Evolutionary conservation across 148 eudicot species (phyloP).

Genomic region (Camellia lanceoleosa): DNA sequence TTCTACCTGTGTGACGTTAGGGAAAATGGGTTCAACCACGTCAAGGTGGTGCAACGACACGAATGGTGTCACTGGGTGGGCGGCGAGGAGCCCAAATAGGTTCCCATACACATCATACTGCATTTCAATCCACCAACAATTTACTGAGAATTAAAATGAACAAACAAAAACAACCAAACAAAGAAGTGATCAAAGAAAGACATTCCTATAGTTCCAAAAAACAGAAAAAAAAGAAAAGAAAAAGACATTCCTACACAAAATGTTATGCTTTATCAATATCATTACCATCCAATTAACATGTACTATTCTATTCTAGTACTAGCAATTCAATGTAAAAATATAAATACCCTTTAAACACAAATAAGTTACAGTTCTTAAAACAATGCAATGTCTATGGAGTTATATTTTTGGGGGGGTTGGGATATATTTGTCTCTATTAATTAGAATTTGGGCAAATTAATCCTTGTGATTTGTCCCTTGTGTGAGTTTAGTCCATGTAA

Average conservation of each 20-base stretch:
- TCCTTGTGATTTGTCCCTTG: too few species aligned
- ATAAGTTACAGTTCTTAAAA: neutral
- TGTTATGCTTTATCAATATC: too few species aligned
- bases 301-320: too few species aligned
- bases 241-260: too few species aligned
- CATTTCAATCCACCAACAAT: conserved; percentile 17
- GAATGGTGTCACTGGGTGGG: conserved; percentile 55
- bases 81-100: conserved; percentile 55
- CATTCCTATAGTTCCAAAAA: neutral
- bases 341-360: too few species aligned
- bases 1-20: conserved; percentile 44
- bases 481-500: too few species aligned
- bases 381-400: neutral
- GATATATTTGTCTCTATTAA: neutral
- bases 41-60: conserved; percentile 57
- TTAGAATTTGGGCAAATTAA: neutral
- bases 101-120: conserved; percentile 65
- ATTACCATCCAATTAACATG: too few species aligned
- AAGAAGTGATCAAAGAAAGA: neutral
- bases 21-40: conserved; percentile 59
- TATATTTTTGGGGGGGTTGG: neutral
- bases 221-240: too few species aligned
- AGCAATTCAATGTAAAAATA: too few species aligned
- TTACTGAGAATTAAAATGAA: conserved; percentile 18
- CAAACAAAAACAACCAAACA: neutral